Percentiles rank a stretch among this genome's conserved stretches.
These are phyloP conservation scores for Colletotrichum sp. DNA, from an alignment of 2,329 filamentous ascomycete species.

Conservation along the genomic window DNA sequence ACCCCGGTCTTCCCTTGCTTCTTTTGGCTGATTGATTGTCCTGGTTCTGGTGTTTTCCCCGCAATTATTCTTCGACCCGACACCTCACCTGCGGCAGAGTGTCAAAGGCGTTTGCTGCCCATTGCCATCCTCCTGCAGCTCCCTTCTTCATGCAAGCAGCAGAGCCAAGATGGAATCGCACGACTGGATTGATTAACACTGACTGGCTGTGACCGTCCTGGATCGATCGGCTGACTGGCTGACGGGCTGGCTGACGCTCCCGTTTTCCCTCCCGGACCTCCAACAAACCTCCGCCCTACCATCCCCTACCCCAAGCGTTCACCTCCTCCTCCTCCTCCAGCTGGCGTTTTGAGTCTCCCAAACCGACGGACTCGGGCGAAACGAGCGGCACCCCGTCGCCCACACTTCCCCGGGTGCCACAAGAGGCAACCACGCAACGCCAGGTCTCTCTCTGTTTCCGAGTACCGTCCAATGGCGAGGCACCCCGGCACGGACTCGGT, in stretches of 20 bases:
- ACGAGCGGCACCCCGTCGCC: neutral
- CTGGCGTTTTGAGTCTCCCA: neutral
- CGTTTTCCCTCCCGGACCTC: neutral
- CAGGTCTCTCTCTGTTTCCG: neutral
- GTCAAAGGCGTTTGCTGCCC: neutral
- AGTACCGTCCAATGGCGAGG: neutral
- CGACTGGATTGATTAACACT: neutral
- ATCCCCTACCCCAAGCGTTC: neutral
- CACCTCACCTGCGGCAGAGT: neutral
- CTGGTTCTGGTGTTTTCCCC: neutral
- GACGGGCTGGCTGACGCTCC: neutral
- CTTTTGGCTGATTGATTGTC: neutral
- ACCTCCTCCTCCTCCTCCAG: neutral
- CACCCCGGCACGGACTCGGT: neutral
- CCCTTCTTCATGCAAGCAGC: neutral
- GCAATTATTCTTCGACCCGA: neutral
- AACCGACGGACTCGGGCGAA: neutral
- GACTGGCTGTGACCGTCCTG: neutral
- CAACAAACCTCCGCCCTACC: neutral
- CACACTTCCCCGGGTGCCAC: neutral
- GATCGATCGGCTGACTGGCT: neutral
- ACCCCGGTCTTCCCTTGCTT: neutral
- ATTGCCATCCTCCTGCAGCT: neutral
- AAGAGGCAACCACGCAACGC: neutral
- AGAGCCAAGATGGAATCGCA: neutral